Percentiles rank a stretch among this genome's conserved stretches.
Conservation (phyloP, 1,284 basidiomycete species). For the Cryptococcus sp. region DNA sequence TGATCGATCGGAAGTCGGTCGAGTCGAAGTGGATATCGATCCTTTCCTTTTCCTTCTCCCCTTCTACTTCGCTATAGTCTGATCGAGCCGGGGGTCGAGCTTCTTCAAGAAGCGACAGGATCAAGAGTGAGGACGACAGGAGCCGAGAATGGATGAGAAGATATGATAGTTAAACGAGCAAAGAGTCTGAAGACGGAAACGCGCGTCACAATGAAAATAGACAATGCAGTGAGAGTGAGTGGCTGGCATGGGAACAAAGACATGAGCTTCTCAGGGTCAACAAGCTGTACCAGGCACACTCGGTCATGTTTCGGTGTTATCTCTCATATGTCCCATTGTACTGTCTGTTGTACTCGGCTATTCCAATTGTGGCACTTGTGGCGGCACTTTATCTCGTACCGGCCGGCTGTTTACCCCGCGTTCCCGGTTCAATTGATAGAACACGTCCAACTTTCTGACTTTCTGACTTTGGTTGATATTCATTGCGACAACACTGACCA, state of each 20-base stretch:
- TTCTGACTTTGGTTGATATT: too few species aligned
- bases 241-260: background rate
- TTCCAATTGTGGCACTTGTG: background rate
- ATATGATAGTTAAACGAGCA: background rate
- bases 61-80: background rate
- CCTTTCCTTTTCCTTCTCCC: background rate
- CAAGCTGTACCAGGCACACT: background rate
- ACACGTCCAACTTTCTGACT: too few species aligned
- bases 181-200: background rate
- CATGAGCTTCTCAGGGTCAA: background rate
- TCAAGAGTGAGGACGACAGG: background rate
- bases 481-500: too few species aligned
- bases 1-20: background rate
- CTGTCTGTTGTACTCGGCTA: background rate
- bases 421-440: too few species aligned
- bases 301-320: background rate
- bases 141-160: background rate
- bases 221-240: background rate
- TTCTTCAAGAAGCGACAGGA: conserved; percentile 1
- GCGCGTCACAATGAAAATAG: background rate
- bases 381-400: background rate
- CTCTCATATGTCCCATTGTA: background rate
- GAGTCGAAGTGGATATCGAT: background rate
- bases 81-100: background rate
- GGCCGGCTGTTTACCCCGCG: background rate